These are phyloP conservation scores for Metschnikowia continentalis DNA, from an alignment of 805 yeast species.

Conservation along the genomic window DNA sequence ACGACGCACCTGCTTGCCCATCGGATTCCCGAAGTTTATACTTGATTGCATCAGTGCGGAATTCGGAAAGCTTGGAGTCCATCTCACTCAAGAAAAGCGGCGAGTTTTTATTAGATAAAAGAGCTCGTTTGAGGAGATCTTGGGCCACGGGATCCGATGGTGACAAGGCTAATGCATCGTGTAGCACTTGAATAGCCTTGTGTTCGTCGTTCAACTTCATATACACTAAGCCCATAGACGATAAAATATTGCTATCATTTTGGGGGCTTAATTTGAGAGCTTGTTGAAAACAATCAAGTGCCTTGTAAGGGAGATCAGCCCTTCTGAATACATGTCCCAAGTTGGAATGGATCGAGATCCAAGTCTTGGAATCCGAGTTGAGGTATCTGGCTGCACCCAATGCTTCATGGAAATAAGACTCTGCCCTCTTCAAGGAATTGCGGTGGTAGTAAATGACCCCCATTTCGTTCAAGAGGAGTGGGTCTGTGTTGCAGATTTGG, in stretches of 20 bases:
- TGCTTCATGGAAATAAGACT: conserved; percentile 66
- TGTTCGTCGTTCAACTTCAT: conserved; percentile 60
- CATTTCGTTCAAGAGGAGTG: conserved; percentile 81
- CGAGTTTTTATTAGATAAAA: conserved; percentile 48
- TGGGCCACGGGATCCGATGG: conserved; percentile 82
- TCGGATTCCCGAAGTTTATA: not conserved
- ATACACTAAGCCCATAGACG: conserved; percentile 82
- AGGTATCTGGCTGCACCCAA: conserved; percentile 61
- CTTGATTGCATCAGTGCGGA: conserved; percentile 1
- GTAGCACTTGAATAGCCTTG: conserved; percentile 72
- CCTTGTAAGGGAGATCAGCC: conserved; percentile 54
- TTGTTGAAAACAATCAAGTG: conserved; percentile 70
- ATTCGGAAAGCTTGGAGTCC: conserved; percentile 12
- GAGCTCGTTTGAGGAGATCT: conserved; percentile 76
- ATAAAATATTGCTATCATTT: conserved; percentile 65
- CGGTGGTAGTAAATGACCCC: conserved; percentile 89
- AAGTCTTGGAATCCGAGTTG: conserved; percentile 75
- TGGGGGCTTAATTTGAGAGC: conserved; percentile 66
- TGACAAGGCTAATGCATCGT: conserved; percentile 71
- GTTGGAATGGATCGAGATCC: conserved; percentile 82
- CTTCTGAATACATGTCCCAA: conserved; percentile 85
- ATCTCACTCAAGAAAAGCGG: conserved; percentile 12
- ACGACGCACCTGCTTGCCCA: not conserved
- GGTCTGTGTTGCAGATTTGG: conserved; percentile 79
- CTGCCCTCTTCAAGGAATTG: conserved; percentile 63